These are phyloP conservation scores for Candida schatavii DNA, from an alignment of 805 yeast species.

Conservation along the genomic window DNA sequence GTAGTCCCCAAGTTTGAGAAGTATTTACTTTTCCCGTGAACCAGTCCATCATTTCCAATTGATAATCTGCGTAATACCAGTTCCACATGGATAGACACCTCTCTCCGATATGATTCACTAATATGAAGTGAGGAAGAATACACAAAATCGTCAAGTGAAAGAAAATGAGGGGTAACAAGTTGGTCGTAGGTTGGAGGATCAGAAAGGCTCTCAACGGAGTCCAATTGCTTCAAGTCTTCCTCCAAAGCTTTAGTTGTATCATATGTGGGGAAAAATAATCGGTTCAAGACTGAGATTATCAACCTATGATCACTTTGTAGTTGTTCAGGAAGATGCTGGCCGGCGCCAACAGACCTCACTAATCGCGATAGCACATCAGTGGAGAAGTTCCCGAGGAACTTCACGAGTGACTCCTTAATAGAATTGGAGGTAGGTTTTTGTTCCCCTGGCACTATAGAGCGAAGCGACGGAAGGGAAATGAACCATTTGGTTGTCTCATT, in stretches of 20 bases:
- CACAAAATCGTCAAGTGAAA: background rate
- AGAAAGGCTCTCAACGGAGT: background rate
- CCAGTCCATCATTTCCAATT: background rate
- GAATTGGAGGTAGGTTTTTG: background rate
- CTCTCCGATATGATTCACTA: slow-evolving; percentile 1
- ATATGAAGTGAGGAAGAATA: background rate
- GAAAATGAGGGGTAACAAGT: too few relatives aligned
- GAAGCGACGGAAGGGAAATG: slow-evolving; percentile 9
- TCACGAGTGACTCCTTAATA: background rate
- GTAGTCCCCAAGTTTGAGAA: slow-evolving; percentile 15
- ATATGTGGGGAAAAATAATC: background rate
- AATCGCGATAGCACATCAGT: background rate
- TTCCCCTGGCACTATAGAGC: slow-evolving; percentile 1
- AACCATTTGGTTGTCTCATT: slow-evolving; percentile 4
- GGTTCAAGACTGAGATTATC: background rate
- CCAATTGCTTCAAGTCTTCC: background rate
- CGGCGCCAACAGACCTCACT: background rate
- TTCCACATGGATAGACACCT: slow-evolving; percentile 12
- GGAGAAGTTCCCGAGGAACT: background rate
- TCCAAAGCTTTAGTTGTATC: background rate
- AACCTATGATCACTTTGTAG: background rate
- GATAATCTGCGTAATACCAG: slow-evolving; percentile 17
- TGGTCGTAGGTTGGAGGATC: background rate
- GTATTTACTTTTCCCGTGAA: slow-evolving; percentile 31
- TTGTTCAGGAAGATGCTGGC: background rate